These are phyloP conservation scores for Bretschneidera sinensis DNA, from an alignment of 345 rosid genomes.

Conservation along the genomic window DNA sequence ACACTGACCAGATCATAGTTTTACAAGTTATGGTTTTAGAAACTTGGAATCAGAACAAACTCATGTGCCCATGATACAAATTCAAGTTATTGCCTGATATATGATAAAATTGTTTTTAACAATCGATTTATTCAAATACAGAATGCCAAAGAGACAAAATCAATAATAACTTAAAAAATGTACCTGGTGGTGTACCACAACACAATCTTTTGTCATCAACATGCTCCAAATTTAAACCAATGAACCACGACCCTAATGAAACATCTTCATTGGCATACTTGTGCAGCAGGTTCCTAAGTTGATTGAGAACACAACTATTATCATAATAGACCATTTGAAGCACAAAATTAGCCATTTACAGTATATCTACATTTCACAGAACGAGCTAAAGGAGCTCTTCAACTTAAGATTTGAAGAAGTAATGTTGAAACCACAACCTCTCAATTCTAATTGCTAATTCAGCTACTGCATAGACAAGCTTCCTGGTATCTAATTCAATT, in stretches of 20 bases:
- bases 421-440: neutral
- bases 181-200: constrained; percentile 81
- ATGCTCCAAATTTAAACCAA: constrained; percentile 56
- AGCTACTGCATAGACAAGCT: neutral
- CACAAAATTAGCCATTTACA: neutral
- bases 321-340: neutral
- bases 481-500: neutral
- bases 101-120: too few relatives aligned
- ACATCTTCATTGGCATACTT: constrained; percentile 65
- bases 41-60: too few relatives aligned
- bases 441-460: neutral
- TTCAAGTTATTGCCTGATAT: too few relatives aligned
- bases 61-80: too few relatives aligned
- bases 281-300: constrained; percentile 51
- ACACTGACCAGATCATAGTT: too few relatives aligned
- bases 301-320: neutral
- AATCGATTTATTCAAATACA: too few relatives aligned
- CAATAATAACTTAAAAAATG: too few relatives aligned
- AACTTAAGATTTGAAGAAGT: neutral
- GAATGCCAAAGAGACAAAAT: too few relatives aligned
- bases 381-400: neutral
- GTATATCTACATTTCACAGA: neutral
- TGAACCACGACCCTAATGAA: constrained; percentile 57
- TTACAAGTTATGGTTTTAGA: too few relatives aligned
- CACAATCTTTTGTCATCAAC: constrained; percentile 58